Percentiles rank a stretch among this genome's conserved stretches.
phyloP scores from a whole-genome alignment of 805 yeast genomes.

The Myxozyma melibiosi region DNA sequence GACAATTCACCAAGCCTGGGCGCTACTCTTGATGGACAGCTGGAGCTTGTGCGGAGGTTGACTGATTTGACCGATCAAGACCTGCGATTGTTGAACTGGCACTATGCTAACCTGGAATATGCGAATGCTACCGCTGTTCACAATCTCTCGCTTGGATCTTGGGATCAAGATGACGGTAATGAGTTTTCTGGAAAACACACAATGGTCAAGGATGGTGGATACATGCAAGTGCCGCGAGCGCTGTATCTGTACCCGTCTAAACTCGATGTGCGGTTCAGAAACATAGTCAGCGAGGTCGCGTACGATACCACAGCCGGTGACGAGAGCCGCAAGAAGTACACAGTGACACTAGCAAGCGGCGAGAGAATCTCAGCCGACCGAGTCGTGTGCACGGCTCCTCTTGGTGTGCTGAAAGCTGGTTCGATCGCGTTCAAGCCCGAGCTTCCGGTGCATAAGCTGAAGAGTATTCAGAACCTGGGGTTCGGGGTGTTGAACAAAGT shows the following conservation, averaged over 20 bases:
- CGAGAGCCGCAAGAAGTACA: conserved; percentile 12
- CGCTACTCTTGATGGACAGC: conserved; percentile 42
- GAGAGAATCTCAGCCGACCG: conserved; percentile 47
- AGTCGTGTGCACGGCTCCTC: conserved; percentile 46
- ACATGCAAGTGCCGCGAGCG: conserved; percentile 43
- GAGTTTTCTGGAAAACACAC: conserved; percentile 47
- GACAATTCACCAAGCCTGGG: conserved; percentile 43
- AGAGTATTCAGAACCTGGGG: conserved; percentile 46
- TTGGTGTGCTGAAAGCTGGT: conserved; percentile 47
- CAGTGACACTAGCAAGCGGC: conserved; percentile 44
- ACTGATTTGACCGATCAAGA: conserved; percentile 44
- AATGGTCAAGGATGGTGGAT: conserved; percentile 44
- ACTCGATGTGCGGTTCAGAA: conserved; percentile 47
- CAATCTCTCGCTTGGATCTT: conserved; percentile 43
- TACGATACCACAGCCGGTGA: conserved; percentile 41
- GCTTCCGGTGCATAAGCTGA: conserved; percentile 46
- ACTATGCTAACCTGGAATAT: conserved; percentile 47
- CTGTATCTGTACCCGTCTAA: conserved; percentile 44
- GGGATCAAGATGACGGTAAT: conserved; percentile 49
- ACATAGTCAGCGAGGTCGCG: conserved; percentile 44
- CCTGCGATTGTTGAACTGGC: conserved; percentile 45
- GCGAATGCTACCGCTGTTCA: conserved; percentile 43
- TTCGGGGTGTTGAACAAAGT: conserved; percentile 47
- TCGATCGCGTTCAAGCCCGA: conserved; percentile 47
- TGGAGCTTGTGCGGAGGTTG: conserved; percentile 40